These are phyloP conservation scores for Medicago lupulina DNA, from an alignment of 306 rosid genomes.

Conservation along the genomic window DNA sequence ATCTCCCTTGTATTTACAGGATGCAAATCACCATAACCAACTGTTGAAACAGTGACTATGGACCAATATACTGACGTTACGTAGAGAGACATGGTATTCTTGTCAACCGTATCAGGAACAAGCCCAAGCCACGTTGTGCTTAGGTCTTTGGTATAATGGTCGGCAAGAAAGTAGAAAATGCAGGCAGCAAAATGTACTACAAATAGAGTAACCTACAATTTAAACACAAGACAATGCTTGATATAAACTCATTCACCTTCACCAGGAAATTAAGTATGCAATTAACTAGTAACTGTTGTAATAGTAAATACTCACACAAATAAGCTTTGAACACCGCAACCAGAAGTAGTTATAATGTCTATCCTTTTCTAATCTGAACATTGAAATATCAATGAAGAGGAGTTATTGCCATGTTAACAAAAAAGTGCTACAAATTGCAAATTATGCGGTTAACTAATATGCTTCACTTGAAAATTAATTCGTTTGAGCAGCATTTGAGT, in stretches of 20 bases:
- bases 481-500: no score
- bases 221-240: constrained; percentile 11
- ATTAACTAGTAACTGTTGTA: neutral
- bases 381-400: neutral
- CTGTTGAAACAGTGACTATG: constrained; percentile 62
- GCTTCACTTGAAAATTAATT: no score
- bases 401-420: neutral
- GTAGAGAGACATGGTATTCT: constrained; percentile 41
- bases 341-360: constrained; percentile 67
- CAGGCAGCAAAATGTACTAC: constrained; percentile 69
- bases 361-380: constrained; percentile 79
- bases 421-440: neutral
- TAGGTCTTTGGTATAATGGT: constrained; percentile 18
- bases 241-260: neutral
- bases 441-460: no score
- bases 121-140: constrained; percentile 58
- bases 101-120: neutral
- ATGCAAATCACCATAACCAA: constrained; percentile 90
- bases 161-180: constrained; percentile 59
- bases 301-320: constrained; percentile 63
- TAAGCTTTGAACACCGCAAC: constrained; percentile 74
- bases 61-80: constrained; percentile 79
- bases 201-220: constrained; percentile 73
- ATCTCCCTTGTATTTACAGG: constrained; percentile 67
- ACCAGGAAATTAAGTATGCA: neutral